phyloP scores from a whole-genome alignment of 306 rosid species.

The Cucurbita pepo region DNA sequence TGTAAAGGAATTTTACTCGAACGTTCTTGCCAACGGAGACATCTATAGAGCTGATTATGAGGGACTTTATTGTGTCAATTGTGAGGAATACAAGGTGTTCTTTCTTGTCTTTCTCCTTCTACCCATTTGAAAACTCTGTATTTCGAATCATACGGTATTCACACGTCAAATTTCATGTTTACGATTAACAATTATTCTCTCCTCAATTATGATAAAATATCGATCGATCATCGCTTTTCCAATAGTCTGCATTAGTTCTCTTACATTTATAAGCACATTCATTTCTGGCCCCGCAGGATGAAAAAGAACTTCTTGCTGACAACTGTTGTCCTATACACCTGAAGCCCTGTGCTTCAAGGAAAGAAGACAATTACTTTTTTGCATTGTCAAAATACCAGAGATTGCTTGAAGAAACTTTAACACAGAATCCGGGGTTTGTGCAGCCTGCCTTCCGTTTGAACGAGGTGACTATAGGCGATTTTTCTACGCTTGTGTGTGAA shows the following conservation, averaged over 20 bases:
- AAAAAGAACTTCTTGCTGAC: constrained; percentile 72
- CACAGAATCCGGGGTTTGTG: constrained; percentile 59
- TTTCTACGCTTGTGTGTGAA: background rate
- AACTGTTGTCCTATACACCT: constrained; percentile 78
- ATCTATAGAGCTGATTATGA: constrained; percentile 89
- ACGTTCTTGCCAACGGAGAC: constrained; percentile 80
- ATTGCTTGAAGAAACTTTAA: constrained; percentile 50
- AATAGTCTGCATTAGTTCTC: background rate
- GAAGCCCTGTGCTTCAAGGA: constrained; percentile 79
- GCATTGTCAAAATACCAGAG: constrained; percentile 76
- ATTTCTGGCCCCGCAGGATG: constrained; percentile 41
- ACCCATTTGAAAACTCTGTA: background rate
- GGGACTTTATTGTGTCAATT: constrained; percentile 88
- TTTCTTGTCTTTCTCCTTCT: background rate
- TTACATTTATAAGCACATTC: background rate
- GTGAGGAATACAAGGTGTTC: constrained; percentile 88
- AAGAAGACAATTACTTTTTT: constrained; percentile 89
- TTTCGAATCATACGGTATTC: background rate
- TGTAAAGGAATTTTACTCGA: constrained; percentile 83
- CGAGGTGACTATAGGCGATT: constrained; percentile 39
- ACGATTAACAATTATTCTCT: background rate
- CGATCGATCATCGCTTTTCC: background rate
- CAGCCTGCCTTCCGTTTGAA: constrained; percentile 72
- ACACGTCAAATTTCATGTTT: background rate
- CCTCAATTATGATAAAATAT: background rate